These are phyloP conservation scores for Beauveria bassiana DNA, from an alignment of 2,329 filamentous ascomycete species.

Conservation along the genomic window DNA sequence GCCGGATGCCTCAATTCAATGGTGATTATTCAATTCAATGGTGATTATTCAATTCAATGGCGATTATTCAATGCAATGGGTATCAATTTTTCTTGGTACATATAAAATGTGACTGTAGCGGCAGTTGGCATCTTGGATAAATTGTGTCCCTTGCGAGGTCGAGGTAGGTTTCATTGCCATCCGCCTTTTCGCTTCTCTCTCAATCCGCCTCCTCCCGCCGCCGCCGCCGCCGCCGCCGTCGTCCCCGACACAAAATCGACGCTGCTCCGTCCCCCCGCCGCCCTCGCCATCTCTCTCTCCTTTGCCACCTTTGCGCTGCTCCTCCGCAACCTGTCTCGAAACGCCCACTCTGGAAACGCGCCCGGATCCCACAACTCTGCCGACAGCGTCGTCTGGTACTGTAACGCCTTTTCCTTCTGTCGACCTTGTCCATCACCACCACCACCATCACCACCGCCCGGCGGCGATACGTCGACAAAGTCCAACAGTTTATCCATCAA, in stretches of 20 bases:
- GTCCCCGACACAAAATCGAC: slow-evolving; percentile 42
- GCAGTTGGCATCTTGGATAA: no score
- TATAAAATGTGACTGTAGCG: no score
- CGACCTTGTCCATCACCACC: slow-evolving; percentile 25
- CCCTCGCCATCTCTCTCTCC: slow-evolving; percentile 37
- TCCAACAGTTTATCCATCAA: slow-evolving; percentile 64
- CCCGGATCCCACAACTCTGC: slow-evolving; percentile 50
- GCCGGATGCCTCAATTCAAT: slow-evolving; percentile 11
- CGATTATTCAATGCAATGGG: neutral
- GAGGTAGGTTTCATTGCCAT: neutral
- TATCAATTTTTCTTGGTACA: neutral
- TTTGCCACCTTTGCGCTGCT: slow-evolving; percentile 38
- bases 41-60: slow-evolving; percentile 10
- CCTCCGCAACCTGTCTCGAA: slow-evolving; percentile 40
- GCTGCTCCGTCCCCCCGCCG: slow-evolving; percentile 30
- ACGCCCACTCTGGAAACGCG: slow-evolving; percentile 48
- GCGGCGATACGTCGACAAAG: slow-evolving; percentile 44
- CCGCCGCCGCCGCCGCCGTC: neutral
- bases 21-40: neutral
- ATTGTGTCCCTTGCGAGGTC: no score
- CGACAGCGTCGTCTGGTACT: slow-evolving; percentile 58
- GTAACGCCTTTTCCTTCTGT: slow-evolving; percentile 25
- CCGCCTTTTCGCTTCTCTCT: slow-evolving; percentile 27
- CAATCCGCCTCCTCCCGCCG: slow-evolving; percentile 15
- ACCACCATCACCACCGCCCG: slow-evolving; percentile 26